Evolutionary conservation across 768 basidiomycete genomes (phyloP).

Genomic region (Paxillus ammoniavirescens): DNA sequence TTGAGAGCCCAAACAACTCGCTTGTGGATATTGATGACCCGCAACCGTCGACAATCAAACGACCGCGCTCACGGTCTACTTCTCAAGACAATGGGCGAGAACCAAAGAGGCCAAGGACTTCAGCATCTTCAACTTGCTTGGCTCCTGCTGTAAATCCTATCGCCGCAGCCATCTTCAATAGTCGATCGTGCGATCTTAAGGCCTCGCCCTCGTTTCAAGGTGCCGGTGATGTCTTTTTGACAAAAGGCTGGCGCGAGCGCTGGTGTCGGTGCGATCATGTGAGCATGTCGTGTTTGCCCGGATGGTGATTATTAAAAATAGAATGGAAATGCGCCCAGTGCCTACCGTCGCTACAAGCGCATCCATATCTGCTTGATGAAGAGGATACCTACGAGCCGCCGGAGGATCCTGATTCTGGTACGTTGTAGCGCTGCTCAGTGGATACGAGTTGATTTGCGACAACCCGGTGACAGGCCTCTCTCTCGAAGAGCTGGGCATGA

Average conservation of each 20-base stretch:
- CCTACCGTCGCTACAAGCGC: constrained; percentile 47
- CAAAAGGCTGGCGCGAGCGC: constrained; percentile 67
- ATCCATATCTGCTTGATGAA: constrained; percentile 66
- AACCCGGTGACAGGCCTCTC: constrained; percentile 53
- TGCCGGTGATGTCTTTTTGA: constrained; percentile 73
- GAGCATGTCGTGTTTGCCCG: constrained; percentile 17
- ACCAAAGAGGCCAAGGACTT: constrained; percentile 45
- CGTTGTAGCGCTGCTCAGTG: not conserved
- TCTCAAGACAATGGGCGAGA: constrained; percentile 32
- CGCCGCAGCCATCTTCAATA: constrained; percentile 44
- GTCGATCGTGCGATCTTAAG: constrained; percentile 13
- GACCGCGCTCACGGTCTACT: constrained; percentile 33
- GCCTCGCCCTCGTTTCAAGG: constrained; percentile 38
- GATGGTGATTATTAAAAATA: not conserved
- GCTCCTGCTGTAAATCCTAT: constrained; percentile 50
- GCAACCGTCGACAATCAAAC: constrained; percentile 37
- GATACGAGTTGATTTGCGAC: not conserved
- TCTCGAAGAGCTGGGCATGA: constrained; percentile 80
- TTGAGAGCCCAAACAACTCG: constrained; percentile 10
- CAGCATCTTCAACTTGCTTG: constrained; percentile 43
- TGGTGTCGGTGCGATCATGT: constrained; percentile 77
- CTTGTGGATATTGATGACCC: constrained; percentile 26
- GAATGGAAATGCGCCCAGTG: constrained; percentile 48
- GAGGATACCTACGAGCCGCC: constrained; percentile 86
- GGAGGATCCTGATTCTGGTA: constrained; percentile 82